phyloP scores from a whole-genome alignment of 2,329 filamentous ascomycete genomes.

The Aspergillus pseudoglaucus region DNA sequence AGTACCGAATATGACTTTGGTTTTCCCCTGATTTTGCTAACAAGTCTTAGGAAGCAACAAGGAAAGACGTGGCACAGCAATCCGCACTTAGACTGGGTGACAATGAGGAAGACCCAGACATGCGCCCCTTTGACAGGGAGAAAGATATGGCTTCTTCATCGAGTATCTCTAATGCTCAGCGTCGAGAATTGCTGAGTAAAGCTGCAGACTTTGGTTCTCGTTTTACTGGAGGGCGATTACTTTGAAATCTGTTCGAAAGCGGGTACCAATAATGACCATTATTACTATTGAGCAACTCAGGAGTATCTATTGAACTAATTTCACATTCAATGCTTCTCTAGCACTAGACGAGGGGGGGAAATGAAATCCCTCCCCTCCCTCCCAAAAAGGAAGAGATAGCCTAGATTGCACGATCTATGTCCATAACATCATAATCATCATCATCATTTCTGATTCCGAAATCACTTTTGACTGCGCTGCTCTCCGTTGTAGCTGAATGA shows the following conservation, averaged over 20 bases:
- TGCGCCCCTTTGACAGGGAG: conserved; percentile 79
- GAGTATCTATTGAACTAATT: not conserved
- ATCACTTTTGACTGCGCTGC: too few relatives aligned
- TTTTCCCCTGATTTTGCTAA: not conserved
- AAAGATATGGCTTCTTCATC: conserved; percentile 83
- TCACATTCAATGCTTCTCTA: too few relatives aligned
- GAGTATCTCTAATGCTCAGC: conserved; percentile 65
- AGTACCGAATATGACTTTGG: conserved; percentile 19
- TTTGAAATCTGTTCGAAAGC: conserved; percentile 20
- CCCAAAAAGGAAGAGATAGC: too few relatives aligned
- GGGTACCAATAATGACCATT: not conserved
- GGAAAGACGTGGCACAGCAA: conserved; percentile 1
- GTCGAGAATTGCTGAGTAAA: conserved; percentile 70
- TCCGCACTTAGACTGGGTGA: not conserved
- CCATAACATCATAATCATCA: not conserved
- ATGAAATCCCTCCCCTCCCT: too few relatives aligned
- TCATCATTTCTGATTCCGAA: conserved; percentile 9
- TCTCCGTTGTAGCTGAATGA: too few relatives aligned
- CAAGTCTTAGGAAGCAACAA: conserved; percentile 2
- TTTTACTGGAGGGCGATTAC: conserved; percentile 66
- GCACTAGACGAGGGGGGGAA: too few relatives aligned
- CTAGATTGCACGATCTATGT: not conserved
- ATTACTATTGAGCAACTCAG: not conserved
- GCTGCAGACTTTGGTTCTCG: conserved; percentile 74
- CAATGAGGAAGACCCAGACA: conserved; percentile 75